A percentile compares a stretch with the other conserved stretches of the same genome.
Evolutionary conservation across 306 rosid genomes (phyloP).

Genomic region (Psophocarpus tetragonolobus): DNA sequence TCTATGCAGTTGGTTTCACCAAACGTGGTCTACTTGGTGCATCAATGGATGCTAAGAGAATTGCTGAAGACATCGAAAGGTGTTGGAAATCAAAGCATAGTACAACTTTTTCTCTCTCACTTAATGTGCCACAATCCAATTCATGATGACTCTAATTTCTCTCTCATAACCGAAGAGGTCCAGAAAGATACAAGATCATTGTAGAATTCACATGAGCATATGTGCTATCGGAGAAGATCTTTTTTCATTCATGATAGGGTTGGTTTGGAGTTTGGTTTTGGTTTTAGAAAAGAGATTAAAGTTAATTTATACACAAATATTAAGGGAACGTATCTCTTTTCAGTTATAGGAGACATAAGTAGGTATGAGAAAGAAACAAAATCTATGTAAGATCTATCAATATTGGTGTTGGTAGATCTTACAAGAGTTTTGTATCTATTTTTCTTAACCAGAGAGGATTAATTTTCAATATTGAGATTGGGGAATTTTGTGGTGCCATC

Average conservation of each 20-base stretch:
- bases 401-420: too few species aligned
- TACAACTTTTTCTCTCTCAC: constrained; percentile 42
- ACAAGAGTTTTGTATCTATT: too few species aligned
- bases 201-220: too few species aligned
- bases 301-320: constrained; percentile 7
- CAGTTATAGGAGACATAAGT: too few species aligned
- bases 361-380: too few species aligned
- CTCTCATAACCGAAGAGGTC: too few species aligned
- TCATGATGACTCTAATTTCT: constrained; percentile 10
- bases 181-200: too few species aligned
- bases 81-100: constrained; percentile 62
- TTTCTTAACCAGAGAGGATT: too few species aligned
- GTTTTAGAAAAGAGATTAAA: not conserved
- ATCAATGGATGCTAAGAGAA: constrained; percentile 76
- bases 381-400: too few species aligned
- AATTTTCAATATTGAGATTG: constrained; percentile 2
- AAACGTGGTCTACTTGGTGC: constrained; percentile 89
- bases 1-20: constrained; percentile 94
- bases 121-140: constrained; percentile 34
- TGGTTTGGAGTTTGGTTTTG: not conserved
- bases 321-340: too few species aligned
- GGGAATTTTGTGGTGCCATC: constrained; percentile 24
- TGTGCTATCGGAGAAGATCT: too few species aligned
- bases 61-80: constrained; percentile 74
- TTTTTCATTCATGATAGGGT: too few species aligned